Conservation (phyloP, 345 rosid genomes). For the Populus davidiana region DNA sequence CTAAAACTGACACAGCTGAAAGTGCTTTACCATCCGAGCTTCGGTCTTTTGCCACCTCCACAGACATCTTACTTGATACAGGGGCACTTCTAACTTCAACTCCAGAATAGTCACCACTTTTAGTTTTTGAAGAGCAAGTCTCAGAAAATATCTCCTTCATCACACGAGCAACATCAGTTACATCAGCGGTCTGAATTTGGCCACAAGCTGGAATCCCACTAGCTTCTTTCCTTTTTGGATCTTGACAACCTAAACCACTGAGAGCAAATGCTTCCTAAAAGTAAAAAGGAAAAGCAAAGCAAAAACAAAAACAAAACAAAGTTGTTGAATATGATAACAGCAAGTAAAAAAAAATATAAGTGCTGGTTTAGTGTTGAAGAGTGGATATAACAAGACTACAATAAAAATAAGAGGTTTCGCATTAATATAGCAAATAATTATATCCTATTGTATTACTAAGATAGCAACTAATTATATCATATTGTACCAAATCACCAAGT, state of each 20-base stretch:
- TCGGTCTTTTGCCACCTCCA: slow-evolving; percentile 33
- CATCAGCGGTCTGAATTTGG: slow-evolving; percentile 46
- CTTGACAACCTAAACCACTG: slow-evolving; percentile 27
- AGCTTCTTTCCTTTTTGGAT: slow-evolving; percentile 30
- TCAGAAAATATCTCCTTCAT: slow-evolving; percentile 64
- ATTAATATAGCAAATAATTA: neutral
- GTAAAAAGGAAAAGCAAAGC: neutral
- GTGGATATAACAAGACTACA: neutral
- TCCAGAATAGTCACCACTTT: slow-evolving; percentile 35
- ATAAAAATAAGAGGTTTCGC: neutral
- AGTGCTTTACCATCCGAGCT: slow-evolving; percentile 18
- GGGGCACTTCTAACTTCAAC: slow-evolving; percentile 35
- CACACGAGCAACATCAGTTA: slow-evolving; percentile 60
- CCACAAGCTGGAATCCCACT: slow-evolving; percentile 42
- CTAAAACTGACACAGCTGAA: slow-evolving; percentile 13
- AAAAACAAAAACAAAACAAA: neutral
- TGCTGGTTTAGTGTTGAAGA: neutral
- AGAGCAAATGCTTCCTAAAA: slow-evolving; percentile 12
- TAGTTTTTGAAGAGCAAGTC: slow-evolving; percentile 45
- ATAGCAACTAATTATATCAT: neutral
- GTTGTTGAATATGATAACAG: too few species aligned
- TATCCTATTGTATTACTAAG: neutral
- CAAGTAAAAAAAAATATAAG: neutral
- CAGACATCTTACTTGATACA: slow-evolving; percentile 19
- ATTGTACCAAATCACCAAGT: neutral